Percentiles rank a stretch among this genome's conserved stretches.
Evolutionary conservation across 768 basidiomycete genomes (phyloP).

Genomic region (Russula emetica): DNA sequence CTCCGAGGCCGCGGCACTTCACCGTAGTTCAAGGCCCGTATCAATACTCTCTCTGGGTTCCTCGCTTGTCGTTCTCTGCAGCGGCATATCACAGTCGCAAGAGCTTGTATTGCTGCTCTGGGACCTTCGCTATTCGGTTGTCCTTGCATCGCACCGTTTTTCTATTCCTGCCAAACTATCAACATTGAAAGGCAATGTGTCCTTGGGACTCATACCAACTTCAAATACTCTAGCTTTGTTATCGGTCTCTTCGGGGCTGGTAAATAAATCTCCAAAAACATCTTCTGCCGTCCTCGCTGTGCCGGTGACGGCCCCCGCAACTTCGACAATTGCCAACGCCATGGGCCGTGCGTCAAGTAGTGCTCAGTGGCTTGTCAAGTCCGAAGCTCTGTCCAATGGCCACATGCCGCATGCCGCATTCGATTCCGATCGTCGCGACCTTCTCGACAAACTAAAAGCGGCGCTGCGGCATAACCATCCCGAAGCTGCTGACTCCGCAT

Average conservation of each 20-base stretch:
- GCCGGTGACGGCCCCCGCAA: conserved; percentile 49
- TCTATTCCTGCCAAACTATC: conserved; percentile 46
- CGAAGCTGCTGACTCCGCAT: conserved; percentile 53
- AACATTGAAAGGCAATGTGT: conserved; percentile 33
- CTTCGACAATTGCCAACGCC: conserved; percentile 60
- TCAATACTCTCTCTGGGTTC: conserved; percentile 50
- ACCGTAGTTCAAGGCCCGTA: conserved; percentile 27
- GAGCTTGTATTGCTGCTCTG: conserved; percentile 57
- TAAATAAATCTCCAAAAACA: conserved; percentile 14
- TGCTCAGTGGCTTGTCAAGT: conserved; percentile 44
- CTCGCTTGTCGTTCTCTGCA: conserved; percentile 55
- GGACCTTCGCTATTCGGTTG: conserved; percentile 65
- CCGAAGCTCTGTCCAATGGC: conserved; percentile 14
- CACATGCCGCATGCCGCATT: conserved; percentile 13
- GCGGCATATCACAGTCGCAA: conserved; percentile 36
- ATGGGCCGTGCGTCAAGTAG: conserved; percentile 50
- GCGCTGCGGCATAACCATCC: conserved; percentile 44
- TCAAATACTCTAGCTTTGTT: conserved; percentile 50
- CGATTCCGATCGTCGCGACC: conserved; percentile 32
- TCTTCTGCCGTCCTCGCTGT: conserved; percentile 57
- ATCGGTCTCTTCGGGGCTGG: conserved; percentile 41
- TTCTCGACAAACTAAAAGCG: conserved; percentile 39
- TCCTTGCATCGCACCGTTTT: conserved; percentile 52
- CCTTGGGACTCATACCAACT: conserved; percentile 35
- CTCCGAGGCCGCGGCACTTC: not conserved